Base-by-base conservation (phyloP, 2,329 filamentous ascomycete species). In the Curvularia lunata region DNA sequence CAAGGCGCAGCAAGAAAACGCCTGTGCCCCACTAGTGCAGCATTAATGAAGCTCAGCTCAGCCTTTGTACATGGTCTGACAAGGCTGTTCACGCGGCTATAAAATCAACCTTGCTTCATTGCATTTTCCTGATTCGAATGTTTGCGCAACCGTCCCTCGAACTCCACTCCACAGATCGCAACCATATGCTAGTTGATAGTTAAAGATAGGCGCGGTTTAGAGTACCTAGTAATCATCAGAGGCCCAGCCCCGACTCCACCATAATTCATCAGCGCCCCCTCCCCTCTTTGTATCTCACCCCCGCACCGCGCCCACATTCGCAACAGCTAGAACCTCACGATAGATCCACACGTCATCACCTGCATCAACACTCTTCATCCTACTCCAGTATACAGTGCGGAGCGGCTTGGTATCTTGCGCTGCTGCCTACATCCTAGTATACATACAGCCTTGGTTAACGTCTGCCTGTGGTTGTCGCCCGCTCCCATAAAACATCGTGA, bases 1-100 rank as follows among this genome's bases (percentile, higher is more conserved):
- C 40, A 54, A 57, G 61, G 63, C 61, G 61, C 61, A 64, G 63
- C 63, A 57, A 30, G 6, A 30, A 18, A 27, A 27, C 6, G 25
- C 18, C 41, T 56, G 40, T 59, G 53, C 58, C 61, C 61, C 51
- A 38, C 53, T 47, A 52, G 53, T 23, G 38, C 28, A 52, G 21
- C 28, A 46, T 43, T 13, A 43, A 60, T 40, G 18, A 45, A 60
- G 34, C 32, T 54, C 47, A 59, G 46, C 56, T 53, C 60, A 48
- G 41, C 57, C 51, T 40, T 47, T 51, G 41, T n/a, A 28, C 34
- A 5, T 28, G 13, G 34, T 38, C 23, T 41, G 10, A 32, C 38
- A 32, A 21, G 12, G 28, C 21, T 45, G 27, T 25, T 43, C 16
- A n/a, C 16, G 34, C 13, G n/a, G 34, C 34, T 37, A n/a, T 37